Percentiles rank a stretch among this genome's conserved stretches.
phyloP scores from a whole-genome alignment of 116 monocot species.

The Zostera marina region DNA sequence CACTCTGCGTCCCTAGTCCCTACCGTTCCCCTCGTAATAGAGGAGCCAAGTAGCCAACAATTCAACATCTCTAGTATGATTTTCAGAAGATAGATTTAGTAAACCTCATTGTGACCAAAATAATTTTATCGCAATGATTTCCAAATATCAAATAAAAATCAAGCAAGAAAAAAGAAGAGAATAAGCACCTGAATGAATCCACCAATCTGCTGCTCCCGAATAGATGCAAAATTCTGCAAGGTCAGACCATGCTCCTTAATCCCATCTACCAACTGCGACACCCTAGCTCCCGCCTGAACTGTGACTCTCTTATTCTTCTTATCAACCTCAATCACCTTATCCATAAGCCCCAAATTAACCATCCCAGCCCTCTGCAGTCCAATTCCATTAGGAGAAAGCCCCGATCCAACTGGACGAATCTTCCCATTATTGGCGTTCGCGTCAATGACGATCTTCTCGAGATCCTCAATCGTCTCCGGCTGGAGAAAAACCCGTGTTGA shows the following conservation, averaged over 20 bases:
- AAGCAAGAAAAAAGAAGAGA: not conserved
- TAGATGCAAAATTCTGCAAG: constrained; percentile 92
- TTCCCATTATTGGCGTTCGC: constrained; percentile 29
- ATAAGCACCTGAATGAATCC: constrained; percentile 65
- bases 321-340: constrained; percentile 77
- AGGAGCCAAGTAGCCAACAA: too few relatives aligned
- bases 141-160: too few relatives aligned
- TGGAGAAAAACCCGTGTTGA: constrained; percentile 70
- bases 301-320: constrained; percentile 46
- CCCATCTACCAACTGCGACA: constrained; percentile 71
- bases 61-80: too few relatives aligned
- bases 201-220: constrained; percentile 92
- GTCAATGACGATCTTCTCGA: constrained; percentile 42
- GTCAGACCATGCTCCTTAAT: constrained; percentile 79
- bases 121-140: too few relatives aligned
- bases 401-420: constrained; percentile 86
- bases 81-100: too few relatives aligned
- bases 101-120: too few relatives aligned
- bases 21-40: too few relatives aligned
- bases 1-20: too few relatives aligned
- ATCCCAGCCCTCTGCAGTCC: constrained; percentile 68
- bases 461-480: constrained; percentile 65
- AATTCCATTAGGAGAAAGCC: constrained; percentile 85
- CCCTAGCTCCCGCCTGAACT: constrained; percentile 83
- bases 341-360: constrained; percentile 91